Evolutionary conservation across 176 grass and related monocot species (phyloP).

Genomic region (Miscanthus lutarioriparius): DNA sequence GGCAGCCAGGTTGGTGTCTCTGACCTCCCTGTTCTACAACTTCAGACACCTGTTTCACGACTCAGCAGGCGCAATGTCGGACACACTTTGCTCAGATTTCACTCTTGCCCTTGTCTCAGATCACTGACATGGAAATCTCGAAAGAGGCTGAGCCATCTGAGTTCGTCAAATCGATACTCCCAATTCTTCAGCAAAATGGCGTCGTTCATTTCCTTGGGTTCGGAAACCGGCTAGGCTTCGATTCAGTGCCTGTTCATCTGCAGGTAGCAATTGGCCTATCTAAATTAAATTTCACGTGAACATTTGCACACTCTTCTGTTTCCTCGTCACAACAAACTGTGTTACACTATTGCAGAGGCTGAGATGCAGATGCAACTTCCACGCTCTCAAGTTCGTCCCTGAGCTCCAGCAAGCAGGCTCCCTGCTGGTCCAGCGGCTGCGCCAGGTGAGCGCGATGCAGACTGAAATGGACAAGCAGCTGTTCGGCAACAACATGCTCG

Average conservation of each 20-base stretch:
- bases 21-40: background rate
- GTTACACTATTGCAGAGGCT: slow-evolving; percentile 54
- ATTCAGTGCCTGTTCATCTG: slow-evolving; percentile 71
- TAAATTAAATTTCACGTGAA: background rate
- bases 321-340: background rate
- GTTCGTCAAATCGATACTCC: slow-evolving; percentile 62
- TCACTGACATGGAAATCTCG: slow-evolving; percentile 81
- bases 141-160: slow-evolving; percentile 86
- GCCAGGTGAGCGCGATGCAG: slow-evolving; percentile 48
- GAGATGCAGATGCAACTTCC: slow-evolving; percentile 96
- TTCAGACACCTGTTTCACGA: background rate
- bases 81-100: background rate
- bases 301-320: no score
- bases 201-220: slow-evolving; percentile 93
- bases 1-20: slow-evolving; percentile 74
- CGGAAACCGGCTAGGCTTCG: slow-evolving; percentile 92
- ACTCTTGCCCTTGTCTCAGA: slow-evolving; percentile 33
- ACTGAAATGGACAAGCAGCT: slow-evolving; percentile 76
- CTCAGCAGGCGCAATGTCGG: background rate
- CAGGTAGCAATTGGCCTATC: slow-evolving; percentile 49
- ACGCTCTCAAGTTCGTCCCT: slow-evolving; percentile 84
- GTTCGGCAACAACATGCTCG: slow-evolving; percentile 58
- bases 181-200: slow-evolving; percentile 61
- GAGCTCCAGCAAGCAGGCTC: slow-evolving; percentile 71
- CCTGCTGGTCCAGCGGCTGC: slow-evolving; percentile 77